Evolutionary conservation across 2,329 filamentous ascomycete genomes (phyloP).

Genomic region (Aspergillus terreus): DNA sequence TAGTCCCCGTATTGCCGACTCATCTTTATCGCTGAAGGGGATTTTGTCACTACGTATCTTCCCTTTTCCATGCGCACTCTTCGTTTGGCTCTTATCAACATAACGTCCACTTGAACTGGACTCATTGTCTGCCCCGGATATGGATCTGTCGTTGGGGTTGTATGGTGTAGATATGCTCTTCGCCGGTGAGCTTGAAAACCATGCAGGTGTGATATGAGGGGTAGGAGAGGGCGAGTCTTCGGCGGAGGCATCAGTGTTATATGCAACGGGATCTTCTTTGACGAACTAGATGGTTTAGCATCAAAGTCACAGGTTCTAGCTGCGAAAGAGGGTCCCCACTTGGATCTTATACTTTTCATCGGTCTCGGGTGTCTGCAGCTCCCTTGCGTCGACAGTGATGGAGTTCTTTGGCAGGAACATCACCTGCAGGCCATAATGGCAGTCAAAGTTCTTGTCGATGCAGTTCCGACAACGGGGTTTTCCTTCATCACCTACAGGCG

Average conservation of each 20-base stretch:
- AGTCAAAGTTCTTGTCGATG: constrained; percentile 44
- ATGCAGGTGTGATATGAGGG: neutral
- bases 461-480: constrained; percentile 51
- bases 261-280: constrained; percentile 17
- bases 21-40: constrained; percentile 22
- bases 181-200: neutral
- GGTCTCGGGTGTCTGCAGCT: constrained; percentile 7
- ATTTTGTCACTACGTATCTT: neutral
- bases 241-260: constrained; percentile 3
- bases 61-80: too few relatives aligned
- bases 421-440: constrained; percentile 47
- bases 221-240: constrained; percentile 7
- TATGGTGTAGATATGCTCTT: neutral
- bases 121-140: neutral
- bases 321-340: constrained; percentile 5
- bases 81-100: neutral
- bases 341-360: constrained; percentile 18
- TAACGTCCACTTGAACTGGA: neutral
- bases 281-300: constrained; percentile 19
- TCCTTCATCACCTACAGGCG: constrained; percentile 46
- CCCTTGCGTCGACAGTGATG: constrained; percentile 32
- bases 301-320: constrained; percentile 1
- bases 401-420: constrained; percentile 50
- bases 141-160: neutral
- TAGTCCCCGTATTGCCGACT: constrained; percentile 23